phyloP scores from a whole-genome alignment of 2,329 filamentous ascomycete genomes.

The Cordyceps cateniannulata region DNA sequence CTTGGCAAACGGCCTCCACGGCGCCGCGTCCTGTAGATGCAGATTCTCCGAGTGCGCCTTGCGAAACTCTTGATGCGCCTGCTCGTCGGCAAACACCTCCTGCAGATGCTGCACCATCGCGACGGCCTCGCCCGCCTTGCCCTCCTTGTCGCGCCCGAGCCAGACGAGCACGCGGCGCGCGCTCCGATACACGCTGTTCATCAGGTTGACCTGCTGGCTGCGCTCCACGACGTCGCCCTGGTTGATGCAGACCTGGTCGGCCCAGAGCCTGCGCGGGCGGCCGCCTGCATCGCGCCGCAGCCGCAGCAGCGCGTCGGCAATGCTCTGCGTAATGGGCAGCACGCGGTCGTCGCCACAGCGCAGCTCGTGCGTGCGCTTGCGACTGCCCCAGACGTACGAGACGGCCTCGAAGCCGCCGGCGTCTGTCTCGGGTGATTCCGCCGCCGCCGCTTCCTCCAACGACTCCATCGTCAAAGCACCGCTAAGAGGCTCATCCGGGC shows the following conservation, averaged over 20 bases:
- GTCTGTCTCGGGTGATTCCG: background rate
- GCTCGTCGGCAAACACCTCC: constrained; percentile 24
- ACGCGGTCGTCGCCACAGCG: background rate
- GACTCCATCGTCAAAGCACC: background rate
- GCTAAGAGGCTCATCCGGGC: background rate
- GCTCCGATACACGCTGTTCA: constrained; percentile 31
- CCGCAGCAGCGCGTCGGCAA: constrained; percentile 25
- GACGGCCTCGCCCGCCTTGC: constrained; percentile 23
- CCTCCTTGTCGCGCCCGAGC: constrained; percentile 26
- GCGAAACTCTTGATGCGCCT: constrained; percentile 23
- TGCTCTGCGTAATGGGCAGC: constrained; percentile 9
- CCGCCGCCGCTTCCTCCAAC: background rate
- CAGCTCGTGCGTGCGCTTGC: background rate
- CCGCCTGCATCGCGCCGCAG: constrained; percentile 19
- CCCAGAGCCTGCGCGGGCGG: constrained; percentile 27
- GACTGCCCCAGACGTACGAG: constrained; percentile 7
- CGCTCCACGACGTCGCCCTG: constrained; percentile 30
- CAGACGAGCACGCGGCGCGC: constrained; percentile 29
- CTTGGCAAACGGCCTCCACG: constrained; percentile 27
- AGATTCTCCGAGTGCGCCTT: constrained; percentile 25
- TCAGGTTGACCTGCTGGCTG: constrained; percentile 30
- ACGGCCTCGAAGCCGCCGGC: background rate
- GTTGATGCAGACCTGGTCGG: constrained; percentile 36
- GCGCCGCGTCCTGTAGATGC: constrained; percentile 20
- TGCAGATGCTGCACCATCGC: constrained; percentile 23